These are phyloP conservation scores for Quercus agrifolia DNA, from an alignment of 306 rosid species.

Conservation along the genomic window DNA sequence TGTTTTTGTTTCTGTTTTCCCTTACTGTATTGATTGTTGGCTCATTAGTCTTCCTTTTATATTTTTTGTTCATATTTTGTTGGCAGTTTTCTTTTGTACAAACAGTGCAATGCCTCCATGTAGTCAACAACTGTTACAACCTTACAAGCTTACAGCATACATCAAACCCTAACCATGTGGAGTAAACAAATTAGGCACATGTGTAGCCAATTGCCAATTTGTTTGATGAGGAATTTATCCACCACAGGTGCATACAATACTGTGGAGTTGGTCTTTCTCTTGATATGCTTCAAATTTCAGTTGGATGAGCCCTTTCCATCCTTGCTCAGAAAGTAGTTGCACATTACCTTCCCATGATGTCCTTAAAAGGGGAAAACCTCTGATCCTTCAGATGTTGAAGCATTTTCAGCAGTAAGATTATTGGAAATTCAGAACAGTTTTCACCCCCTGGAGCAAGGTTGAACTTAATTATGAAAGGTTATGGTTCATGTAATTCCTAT, in stretches of 20 bases:
- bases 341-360: not conserved
- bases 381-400: not conserved
- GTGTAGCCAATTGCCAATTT: not conserved
- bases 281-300: not conserved
- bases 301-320: not conserved
- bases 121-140: too few relatives aligned
- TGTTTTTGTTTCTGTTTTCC: not conserved
- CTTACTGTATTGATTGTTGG: too few relatives aligned
- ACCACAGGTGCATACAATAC: not conserved
- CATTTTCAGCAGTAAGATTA: not conserved
- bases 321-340: not conserved
- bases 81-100: too few relatives aligned
- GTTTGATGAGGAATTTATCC: not conserved
- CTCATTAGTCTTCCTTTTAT: too few relatives aligned
- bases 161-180: not conserved
- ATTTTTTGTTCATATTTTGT: too few relatives aligned
- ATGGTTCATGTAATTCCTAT: not conserved
- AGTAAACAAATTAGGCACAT: not conserved
- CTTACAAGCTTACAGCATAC: not conserved
- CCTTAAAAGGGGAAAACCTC: not conserved
- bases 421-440: not conserved
- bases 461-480: not conserved
- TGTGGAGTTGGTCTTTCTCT: not conserved
- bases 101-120: too few relatives aligned
- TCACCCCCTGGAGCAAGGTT: not conserved